These are phyloP conservation scores for Zymoseptoria tritici DNA, from an alignment of 2,329 filamentous ascomycete genomes.

Conservation along the genomic window DNA sequence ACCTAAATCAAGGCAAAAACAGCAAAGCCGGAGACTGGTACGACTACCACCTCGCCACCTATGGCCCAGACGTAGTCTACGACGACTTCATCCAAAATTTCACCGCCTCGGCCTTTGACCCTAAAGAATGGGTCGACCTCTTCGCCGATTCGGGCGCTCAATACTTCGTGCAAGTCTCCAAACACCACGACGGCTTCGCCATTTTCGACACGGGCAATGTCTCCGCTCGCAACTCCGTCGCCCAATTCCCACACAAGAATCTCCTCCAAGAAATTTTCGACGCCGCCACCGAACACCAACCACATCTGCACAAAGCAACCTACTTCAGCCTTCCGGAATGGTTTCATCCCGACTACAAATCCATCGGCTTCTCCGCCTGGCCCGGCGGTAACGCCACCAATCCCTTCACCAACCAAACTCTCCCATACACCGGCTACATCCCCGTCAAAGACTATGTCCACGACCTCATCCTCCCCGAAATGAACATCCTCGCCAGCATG, in stretches of 20 bases:
- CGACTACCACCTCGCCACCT: constrained; percentile 45
- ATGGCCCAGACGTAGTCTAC: constrained; percentile 46
- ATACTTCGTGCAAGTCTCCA: constrained; percentile 40
- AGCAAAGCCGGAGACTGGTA: constrained; percentile 39
- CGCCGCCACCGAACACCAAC: constrained; percentile 37
- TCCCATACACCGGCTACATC: constrained; percentile 40
- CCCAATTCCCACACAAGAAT: constrained; percentile 35
- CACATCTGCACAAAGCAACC: constrained; percentile 37
- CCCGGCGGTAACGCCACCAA: constrained; percentile 39
- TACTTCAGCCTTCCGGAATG: constrained; percentile 43
- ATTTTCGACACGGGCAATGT: constrained; percentile 38
- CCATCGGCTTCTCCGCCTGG: constrained; percentile 34
- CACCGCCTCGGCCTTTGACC: constrained; percentile 43
- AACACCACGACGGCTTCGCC: constrained; percentile 44
- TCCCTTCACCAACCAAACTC: constrained; percentile 37
- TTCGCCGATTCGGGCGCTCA: constrained; percentile 46
- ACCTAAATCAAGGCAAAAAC: constrained; percentile 36
- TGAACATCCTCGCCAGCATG: constrained; percentile 38
- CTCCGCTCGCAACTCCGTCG: constrained; percentile 36
- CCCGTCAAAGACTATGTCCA: constrained; percentile 35
- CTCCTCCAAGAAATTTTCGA: constrained; percentile 38
- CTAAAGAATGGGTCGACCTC: constrained; percentile 49
- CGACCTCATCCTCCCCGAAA: constrained; percentile 39
- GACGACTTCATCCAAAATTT: constrained; percentile 51
- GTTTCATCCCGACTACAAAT: constrained; percentile 39